These are phyloP conservation scores for Fusarium pininemorale DNA, from an alignment of 2,329 filamentous ascomycete genomes.

Conservation along the genomic window DNA sequence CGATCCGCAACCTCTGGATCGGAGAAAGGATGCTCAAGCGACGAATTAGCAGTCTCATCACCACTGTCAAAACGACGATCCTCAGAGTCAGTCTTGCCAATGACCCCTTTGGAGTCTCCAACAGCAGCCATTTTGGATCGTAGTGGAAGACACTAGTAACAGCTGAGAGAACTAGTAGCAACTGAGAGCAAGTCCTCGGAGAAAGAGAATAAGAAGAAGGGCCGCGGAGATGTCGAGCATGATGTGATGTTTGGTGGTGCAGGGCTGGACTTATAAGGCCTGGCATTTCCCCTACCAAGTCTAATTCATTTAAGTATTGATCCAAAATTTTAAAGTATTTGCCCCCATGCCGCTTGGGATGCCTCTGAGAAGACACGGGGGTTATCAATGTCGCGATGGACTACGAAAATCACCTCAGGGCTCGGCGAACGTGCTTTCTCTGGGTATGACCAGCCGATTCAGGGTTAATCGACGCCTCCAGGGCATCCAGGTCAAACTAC, in stretches of 20 bases:
- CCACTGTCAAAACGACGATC: conserved; percentile 35
- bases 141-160: not conserved
- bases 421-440: conserved; percentile 2
- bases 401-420: conserved; percentile 38
- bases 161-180: not conserved
- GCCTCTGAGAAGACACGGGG: not conserved
- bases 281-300: not conserved
- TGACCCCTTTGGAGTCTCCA: conserved; percentile 11
- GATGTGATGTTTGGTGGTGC: conserved; percentile 5
- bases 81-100: conserved; percentile 16
- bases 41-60: conserved; percentile 33
- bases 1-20: conserved; percentile 62
- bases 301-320: not conserved
- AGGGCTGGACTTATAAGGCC: conserved; percentile 38
- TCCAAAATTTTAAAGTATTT: not conserved
- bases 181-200: conserved; percentile 1
- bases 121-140: conserved; percentile 23
- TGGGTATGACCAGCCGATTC: not conserved
- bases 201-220: not conserved
- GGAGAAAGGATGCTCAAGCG: conserved; percentile 55
- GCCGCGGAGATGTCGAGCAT: conserved; percentile 31
- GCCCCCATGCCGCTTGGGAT: not conserved
- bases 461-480: not conserved
- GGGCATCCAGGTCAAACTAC: not conserved
- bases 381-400: conserved; percentile 39